Conservation (phyloP, 2,329 filamentous ascomycete species). For the Colletotrichum scovillei region DNA sequence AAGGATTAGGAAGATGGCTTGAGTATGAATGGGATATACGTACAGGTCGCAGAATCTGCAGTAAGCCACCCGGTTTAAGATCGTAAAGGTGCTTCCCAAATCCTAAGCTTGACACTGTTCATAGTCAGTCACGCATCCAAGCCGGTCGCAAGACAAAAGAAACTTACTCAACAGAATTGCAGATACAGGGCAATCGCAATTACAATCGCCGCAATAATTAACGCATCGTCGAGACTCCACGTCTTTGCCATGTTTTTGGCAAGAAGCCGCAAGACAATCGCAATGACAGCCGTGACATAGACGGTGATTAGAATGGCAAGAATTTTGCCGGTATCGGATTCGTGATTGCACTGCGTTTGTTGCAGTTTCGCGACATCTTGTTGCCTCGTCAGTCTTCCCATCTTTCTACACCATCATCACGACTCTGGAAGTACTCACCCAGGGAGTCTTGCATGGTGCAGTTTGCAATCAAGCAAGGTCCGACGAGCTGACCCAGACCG, state of each 20-base stretch:
- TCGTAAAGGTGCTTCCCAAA: conserved; percentile 25
- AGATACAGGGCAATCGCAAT: conserved; percentile 19
- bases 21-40: background rate
- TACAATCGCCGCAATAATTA: conserved; percentile 22
- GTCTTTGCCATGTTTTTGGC: conserved; percentile 21
- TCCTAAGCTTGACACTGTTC: conserved; percentile 18
- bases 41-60: conserved; percentile 19
- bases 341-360: conserved; percentile 28
- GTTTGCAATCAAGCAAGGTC: conserved; percentile 26
- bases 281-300: background rate
- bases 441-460: conserved; percentile 36
- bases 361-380: conserved; percentile 32
- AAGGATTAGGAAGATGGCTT: background rate
- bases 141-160: no score
- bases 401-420: background rate
- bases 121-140: background rate
- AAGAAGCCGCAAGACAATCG: conserved; percentile 10
- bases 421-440: background rate
- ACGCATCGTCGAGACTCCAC: conserved; percentile 19
- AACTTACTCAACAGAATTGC: conserved; percentile 24
- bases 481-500: conserved; percentile 17
- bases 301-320: conserved; percentile 21
- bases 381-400: background rate
- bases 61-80: conserved; percentile 20
- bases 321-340: conserved; percentile 15